Percentiles rank a stretch among this genome's conserved stretches.
Conservation (phyloP, 345 rosid genomes). For the Sisymbrium altissimum region DNA sequence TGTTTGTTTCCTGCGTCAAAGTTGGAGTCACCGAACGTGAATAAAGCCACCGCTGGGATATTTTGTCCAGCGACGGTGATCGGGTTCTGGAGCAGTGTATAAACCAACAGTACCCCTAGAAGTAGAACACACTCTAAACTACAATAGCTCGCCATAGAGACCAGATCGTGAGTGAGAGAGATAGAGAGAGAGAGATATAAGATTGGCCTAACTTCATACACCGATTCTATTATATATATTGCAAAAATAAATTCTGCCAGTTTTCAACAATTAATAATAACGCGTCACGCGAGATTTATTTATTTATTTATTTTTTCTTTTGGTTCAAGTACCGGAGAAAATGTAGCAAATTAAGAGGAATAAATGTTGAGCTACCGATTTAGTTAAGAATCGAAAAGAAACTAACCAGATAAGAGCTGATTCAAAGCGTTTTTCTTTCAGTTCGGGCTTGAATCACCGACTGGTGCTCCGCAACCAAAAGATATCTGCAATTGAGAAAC, state of each 20-base stretch:
- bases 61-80: conserved; percentile 17
- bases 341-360: no score
- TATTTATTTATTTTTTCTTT: background rate
- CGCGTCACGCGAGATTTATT: background rate
- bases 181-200: no score
- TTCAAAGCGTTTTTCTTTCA: no score
- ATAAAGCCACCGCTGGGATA: conserved; percentile 9
- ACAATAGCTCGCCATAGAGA: background rate
- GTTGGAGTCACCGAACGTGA: conserved; percentile 33
- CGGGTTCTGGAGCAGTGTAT: background rate
- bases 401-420: no score
- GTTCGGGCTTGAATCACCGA: no score
- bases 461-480: no score
- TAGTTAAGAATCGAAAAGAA: background rate
- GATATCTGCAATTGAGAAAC: no score
- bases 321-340: no score
- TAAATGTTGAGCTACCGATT: no score
- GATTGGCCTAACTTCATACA: background rate
- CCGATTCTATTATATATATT: background rate
- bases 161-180: background rate
- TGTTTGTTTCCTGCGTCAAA: conserved; percentile 33
- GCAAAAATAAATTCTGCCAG: background rate
- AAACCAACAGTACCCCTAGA: conserved; percentile 5
- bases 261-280: background rate
- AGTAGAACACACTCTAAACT: conserved; percentile 14